These are phyloP conservation scores for Elsinoe necatrix DNA, from an alignment of 2,329 filamentous ascomycete genomes.

Conservation along the genomic window DNA sequence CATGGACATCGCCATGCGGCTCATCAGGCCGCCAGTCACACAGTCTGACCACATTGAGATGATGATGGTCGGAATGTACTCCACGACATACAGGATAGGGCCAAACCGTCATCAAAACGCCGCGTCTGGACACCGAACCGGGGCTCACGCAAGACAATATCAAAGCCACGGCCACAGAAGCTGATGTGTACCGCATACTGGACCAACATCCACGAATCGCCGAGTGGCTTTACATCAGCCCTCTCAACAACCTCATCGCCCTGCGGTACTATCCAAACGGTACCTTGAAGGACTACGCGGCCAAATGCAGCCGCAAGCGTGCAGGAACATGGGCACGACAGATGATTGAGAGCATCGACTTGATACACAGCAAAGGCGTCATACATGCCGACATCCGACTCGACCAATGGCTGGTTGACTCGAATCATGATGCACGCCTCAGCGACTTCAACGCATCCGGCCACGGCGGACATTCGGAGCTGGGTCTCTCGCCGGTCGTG, in stretches of 20 bases:
- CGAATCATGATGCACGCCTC: constrained; percentile 8
- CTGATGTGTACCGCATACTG: constrained; percentile 16
- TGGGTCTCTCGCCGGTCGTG: not conserved
- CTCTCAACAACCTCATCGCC: not conserved
- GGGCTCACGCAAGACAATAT: constrained; percentile 7
- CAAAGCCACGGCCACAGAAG: constrained; percentile 14
- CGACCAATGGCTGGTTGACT: constrained; percentile 16
- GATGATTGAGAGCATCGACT: constrained; percentile 15
- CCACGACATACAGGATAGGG: not conserved
- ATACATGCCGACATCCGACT: constrained; percentile 16
- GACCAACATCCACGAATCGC: constrained; percentile 15
- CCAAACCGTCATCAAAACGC: not conserved
- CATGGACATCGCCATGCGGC: too few relatives aligned
- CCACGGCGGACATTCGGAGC: not conserved
- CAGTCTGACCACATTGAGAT: too few relatives aligned
- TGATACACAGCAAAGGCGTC: constrained; percentile 16
- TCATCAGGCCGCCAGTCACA: too few relatives aligned
- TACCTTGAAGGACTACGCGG: constrained; percentile 11
- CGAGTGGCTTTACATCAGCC: constrained; percentile 14
- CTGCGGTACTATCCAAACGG: not conserved
- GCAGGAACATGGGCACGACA: constrained; percentile 16
- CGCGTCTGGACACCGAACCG: not conserved
- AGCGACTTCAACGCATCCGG: constrained; percentile 16
- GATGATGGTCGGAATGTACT: not conserved
- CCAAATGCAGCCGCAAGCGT: not conserved